Evolutionary conservation across 345 rosid genomes (phyloP).

Genomic region (Citrus maxima): DNA sequence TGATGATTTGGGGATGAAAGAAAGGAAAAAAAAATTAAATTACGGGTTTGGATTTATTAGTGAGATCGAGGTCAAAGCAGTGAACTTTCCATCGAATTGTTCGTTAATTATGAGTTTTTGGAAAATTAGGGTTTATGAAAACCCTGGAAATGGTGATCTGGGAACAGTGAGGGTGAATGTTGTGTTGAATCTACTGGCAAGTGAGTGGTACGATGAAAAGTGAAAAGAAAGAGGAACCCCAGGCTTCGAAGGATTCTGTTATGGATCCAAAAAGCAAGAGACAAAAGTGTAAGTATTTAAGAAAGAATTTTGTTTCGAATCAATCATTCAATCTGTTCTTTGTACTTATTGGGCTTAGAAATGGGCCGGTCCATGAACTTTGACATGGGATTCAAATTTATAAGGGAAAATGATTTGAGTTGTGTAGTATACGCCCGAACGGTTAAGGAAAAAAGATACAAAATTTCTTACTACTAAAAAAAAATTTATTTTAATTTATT

Average conservation of each 20-base stretch:
- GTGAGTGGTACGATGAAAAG: no score
- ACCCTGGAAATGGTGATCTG: slow-evolving; percentile 3
- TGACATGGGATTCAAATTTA: no score
- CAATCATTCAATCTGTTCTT: not conserved
- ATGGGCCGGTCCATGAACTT: not conserved
- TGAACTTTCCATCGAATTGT: not conserved
- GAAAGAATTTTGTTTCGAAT: not conserved
- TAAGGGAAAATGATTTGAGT: no score
- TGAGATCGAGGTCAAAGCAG: slow-evolving; percentile 1
- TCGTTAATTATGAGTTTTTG: not conserved
- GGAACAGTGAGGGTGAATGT: not conserved
- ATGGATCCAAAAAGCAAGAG: not conserved
- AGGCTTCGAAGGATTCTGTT: not conserved
- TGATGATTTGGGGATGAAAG: not conserved
- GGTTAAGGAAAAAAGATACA: no score
- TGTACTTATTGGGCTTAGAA: not conserved
- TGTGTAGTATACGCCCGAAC: no score
- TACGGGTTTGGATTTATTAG: not conserved
- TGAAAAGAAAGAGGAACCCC: not conserved
- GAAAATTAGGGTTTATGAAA: not conserved
- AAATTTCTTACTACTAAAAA: no score
- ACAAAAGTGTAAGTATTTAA: not conserved
- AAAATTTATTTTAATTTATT: rapidly evolving
- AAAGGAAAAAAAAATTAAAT: not conserved
- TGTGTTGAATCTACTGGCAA: not conserved